A percentile compares a stretch with the other conserved stretches of the same genome.
Conservation (phyloP, 305 asterid genomes). For the Andrographis paniculata region DNA sequence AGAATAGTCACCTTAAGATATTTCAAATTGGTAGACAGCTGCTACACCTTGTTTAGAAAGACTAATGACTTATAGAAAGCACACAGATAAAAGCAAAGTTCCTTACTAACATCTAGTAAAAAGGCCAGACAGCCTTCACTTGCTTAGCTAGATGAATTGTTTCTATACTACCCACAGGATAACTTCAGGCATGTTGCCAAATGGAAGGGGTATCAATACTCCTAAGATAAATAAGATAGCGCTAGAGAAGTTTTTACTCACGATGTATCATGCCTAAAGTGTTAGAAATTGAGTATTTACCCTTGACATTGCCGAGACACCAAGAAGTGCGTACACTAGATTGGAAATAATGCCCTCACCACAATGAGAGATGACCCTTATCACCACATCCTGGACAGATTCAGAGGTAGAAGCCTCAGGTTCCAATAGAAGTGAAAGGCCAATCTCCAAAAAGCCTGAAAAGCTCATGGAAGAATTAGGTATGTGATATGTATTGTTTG, state of each 20-base stretch:
- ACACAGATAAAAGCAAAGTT: too few species aligned
- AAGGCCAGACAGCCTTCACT: too few species aligned
- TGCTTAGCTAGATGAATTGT: too few species aligned
- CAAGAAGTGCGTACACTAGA: constrained; percentile 83
- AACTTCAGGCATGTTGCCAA: background rate
- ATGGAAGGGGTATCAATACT: background rate
- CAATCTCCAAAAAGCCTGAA: constrained; percentile 67
- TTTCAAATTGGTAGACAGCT: too few species aligned
- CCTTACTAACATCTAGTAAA: too few species aligned
- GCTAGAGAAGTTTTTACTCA: constrained; percentile 4
- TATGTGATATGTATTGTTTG: background rate
- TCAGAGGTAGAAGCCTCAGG: constrained; percentile 42
- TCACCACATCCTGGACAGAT: constrained; percentile 52
- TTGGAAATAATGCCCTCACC: constrained; percentile 80
- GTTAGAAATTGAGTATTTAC: constrained; percentile 34
- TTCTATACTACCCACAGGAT: background rate
- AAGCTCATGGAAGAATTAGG: constrained; percentile 18
- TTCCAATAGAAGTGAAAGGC: constrained; percentile 52
- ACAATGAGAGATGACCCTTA: constrained; percentile 55
- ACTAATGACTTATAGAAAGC: too few species aligned
- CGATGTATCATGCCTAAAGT: constrained; percentile 3
- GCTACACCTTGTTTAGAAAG: too few species aligned
- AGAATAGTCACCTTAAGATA: too few species aligned
- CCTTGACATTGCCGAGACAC: constrained; percentile 93
- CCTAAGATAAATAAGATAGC: constrained; percentile 10